Evolutionary conservation across 768 basidiomycete genomes (phyloP), one percentile per base, ranked within the genome.

Genomic region (Chalciporus pseudorubinellus): DNA sequence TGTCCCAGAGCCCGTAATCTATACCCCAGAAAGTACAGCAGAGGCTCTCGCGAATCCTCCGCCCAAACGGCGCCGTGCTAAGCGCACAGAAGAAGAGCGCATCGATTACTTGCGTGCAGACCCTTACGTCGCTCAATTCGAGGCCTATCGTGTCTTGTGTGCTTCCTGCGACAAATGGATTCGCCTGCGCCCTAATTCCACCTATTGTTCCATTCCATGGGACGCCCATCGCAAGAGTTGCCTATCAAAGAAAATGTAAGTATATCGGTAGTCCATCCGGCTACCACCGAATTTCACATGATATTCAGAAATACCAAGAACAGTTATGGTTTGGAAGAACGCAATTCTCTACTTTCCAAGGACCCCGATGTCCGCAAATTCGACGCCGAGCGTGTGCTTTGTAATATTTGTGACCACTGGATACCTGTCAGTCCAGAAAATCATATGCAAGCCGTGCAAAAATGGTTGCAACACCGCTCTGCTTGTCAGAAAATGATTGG

Each of bases 171-270:
- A 89, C 67, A 90, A 89, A 65, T 91, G 89, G 89, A 89, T 91
- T 56, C 78, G 89, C 14, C 74, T 91, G n/a, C 78, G 89, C 8
- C 87, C 88, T 39, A 92, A 92, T 65, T 90, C 88, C 48, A 90
- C 88, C 0, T 92, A 89, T 60, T 92, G 89, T 61, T 86, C 83
- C n/a, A 90, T 91, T 48, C 89, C 89, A 0, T 91, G 89, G 89
- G 87, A 90, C 63, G 88, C 89, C 3, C 89, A 91, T 62, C 74
- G 89, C 38, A 90, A 89, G 72, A 87, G 85, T 63, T 90, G 88
- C 69, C 70, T 91, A 41, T 82, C 86, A 1, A 89, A 87, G 72
- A 87, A 87, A 67, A 78, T 82, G 87, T 86, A 63, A 53, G 83
- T 34, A 39, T 34, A 52, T 59, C 45, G 39, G 19, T 47, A 6